phyloP scores from a whole-genome alignment of 768 basidiomycete species.

The Postia placenta region DNA sequence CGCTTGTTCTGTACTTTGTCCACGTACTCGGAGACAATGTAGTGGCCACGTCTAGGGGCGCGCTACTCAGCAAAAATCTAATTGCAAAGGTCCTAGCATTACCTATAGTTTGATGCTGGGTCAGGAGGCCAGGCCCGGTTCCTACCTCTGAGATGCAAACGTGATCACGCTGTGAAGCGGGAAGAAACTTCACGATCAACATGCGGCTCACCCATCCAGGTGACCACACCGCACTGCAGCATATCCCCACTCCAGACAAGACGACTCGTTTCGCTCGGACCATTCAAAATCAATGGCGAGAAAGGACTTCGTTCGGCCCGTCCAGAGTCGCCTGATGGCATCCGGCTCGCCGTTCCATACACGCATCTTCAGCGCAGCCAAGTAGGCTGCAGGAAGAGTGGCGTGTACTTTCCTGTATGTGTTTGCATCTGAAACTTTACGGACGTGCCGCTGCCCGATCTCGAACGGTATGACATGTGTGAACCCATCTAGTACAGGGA shows the following conservation, averaged over 20 bases:
- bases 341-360: constrained; percentile 61
- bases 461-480: constrained; percentile 67
- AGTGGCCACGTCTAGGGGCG: constrained; percentile 54
- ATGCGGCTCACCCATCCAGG: constrained; percentile 51
- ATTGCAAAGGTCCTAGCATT: constrained; percentile 8
- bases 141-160: constrained; percentile 42
- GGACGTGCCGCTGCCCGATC: constrained; percentile 57
- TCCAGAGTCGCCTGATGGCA: constrained; percentile 64
- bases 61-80: no score
- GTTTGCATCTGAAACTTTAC: constrained; percentile 60
- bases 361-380: constrained; percentile 59
- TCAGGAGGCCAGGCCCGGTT: constrained; percentile 57
- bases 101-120: constrained; percentile 77
- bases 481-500: constrained; percentile 69
- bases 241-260: constrained; percentile 77
- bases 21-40: constrained; percentile 62
- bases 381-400: constrained; percentile 62
- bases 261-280: constrained; percentile 64
- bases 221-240: constrained; percentile 71
- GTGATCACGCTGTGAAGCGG: not conserved
- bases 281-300: constrained; percentile 71
- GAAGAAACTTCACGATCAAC: no score
- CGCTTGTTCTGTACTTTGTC: constrained; percentile 61
- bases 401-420: constrained; percentile 66
- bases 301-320: constrained; percentile 64